Conservation (phyloP, 345 rosid species). For the Pistacia vera region DNA sequence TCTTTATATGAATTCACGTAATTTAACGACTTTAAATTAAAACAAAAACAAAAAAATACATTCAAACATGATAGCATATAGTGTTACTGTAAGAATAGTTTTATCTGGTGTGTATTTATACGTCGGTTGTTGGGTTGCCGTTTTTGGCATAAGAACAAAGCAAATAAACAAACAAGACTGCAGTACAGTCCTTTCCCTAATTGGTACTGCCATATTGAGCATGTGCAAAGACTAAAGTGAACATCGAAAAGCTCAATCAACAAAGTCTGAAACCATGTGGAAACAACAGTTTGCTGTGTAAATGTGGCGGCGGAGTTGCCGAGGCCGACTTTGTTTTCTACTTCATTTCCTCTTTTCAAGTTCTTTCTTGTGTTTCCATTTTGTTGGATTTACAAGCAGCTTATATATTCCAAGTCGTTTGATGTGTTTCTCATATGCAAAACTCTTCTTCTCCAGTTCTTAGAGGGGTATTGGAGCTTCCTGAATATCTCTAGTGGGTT, state of each 20-base stretch:
- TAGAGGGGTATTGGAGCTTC: neutral
- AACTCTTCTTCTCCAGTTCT: neutral
- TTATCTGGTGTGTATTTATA: neutral
- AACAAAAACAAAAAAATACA: no score
- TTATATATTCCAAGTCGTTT: neutral
- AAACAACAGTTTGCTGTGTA: slow-evolving; percentile 21
- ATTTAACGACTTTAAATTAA: no score
- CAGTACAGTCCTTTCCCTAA: neutral
- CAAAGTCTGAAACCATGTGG: slow-evolving; percentile 2
- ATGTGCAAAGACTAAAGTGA: neutral
- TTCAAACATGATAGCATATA: no score
- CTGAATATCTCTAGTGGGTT: neutral
- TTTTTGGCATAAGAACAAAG: neutral
- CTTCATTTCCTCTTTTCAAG: neutral
- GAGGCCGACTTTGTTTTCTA: slow-evolving; percentile 15
- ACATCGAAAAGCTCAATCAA: neutral
- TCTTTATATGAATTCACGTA: no score
- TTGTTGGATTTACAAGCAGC: neutral
- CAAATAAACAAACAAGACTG: slow-evolving; percentile 5
- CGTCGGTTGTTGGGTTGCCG: neutral
- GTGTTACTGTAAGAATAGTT: neutral
- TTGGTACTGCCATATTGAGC: neutral
- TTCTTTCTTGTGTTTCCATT: neutral
- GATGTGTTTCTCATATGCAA: neutral
- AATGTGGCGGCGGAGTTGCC: slow-evolving; percentile 27